phyloP scores from a whole-genome alignment of 805 yeast species.

The Ogataea pignaliae region DNA sequence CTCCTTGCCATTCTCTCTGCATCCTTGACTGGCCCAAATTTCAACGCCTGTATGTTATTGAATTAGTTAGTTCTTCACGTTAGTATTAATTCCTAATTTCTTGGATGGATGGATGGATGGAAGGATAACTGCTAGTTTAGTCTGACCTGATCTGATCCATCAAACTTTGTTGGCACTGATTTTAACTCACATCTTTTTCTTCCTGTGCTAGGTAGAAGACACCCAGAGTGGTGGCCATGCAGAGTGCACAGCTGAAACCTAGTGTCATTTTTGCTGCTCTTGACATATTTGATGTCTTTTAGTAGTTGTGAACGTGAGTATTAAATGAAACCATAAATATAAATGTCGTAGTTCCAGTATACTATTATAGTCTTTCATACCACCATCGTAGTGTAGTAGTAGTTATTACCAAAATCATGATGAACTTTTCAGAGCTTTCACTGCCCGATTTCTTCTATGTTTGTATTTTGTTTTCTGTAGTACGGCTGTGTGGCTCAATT shows the following conservation, averaged over 20 bases:
- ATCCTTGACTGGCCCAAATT: conserved; percentile 83
- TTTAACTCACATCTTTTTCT: conserved; percentile 53
- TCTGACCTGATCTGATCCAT: not conserved
- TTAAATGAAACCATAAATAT: too few relatives aligned
- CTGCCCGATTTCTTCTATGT: too few relatives aligned
- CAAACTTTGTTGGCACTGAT: not conserved
- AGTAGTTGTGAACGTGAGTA: too few relatives aligned
- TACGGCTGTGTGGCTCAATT: not conserved
- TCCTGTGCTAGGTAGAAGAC: conserved; percentile 66
- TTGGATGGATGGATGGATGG: too few relatives aligned
- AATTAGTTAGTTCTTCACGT: not conserved
- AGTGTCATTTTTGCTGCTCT: conserved; percentile 75
- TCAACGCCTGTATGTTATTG: conserved; percentile 42
- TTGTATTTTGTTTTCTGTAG: too few relatives aligned
- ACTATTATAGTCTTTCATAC: too few relatives aligned
- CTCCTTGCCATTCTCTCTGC: conserved; percentile 57
- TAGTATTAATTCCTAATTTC: conserved; percentile 4
- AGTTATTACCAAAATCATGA: too few relatives aligned
- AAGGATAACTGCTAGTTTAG: not conserved
- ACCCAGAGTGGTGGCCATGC: conserved; percentile 58
- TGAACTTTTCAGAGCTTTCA: too few relatives aligned
- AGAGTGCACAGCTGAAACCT: conserved; percentile 49
- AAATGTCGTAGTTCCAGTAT: too few relatives aligned
- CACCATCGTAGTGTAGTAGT: too few relatives aligned
- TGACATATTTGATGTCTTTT: conserved; percentile 58